Evolutionary conservation across 23 red algal species (phyloP).

Genomic region (Gracilaria vermiculophylla): DNA sequence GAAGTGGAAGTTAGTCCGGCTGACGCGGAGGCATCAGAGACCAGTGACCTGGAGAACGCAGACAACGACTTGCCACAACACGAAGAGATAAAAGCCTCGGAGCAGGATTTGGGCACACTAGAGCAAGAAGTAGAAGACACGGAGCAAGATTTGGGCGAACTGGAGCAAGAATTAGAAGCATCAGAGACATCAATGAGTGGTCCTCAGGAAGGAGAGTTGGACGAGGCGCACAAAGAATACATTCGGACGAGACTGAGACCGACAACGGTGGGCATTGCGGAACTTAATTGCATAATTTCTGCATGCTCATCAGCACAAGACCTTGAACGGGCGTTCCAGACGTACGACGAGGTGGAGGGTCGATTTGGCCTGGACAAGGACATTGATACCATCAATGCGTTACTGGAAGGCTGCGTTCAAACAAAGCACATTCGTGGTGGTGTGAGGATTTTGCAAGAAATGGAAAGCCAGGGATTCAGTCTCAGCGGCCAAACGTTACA

Average conservation of each 20-base stretch:
- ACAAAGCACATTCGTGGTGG: conserved; percentile 36
- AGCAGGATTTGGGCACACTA: neutral
- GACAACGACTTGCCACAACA: neutral
- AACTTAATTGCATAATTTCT: conserved; percentile 64
- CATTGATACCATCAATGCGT: conserved; percentile 57
- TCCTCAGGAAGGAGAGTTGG: neutral
- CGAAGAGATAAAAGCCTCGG: neutral
- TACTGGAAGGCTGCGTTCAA: conserved; percentile 57
- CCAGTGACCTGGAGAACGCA: neutral
- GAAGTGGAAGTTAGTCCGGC: neutral
- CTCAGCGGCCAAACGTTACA: conserved; percentile 28
- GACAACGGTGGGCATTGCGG: conserved; percentile 40
- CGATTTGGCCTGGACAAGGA: conserved; percentile 38
- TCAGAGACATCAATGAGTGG: neutral
- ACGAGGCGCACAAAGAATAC: neutral
- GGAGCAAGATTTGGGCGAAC: neutral
- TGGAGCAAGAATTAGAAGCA: neutral
- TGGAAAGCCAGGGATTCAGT: conserved; percentile 15
- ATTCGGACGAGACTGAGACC: neutral
- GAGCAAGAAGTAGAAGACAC: conserved; percentile 4
- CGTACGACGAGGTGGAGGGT: conserved; percentile 46
- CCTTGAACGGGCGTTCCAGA: conserved; percentile 65
- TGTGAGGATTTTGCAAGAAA: conserved; percentile 42
- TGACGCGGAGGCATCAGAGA: neutral
- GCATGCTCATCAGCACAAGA: conserved; percentile 46